Percentiles rank a stretch among this genome's conserved stretches.
phyloP scores from a whole-genome alignment of 768 basidiomycete species.

The Ramaria rubella region DNA sequence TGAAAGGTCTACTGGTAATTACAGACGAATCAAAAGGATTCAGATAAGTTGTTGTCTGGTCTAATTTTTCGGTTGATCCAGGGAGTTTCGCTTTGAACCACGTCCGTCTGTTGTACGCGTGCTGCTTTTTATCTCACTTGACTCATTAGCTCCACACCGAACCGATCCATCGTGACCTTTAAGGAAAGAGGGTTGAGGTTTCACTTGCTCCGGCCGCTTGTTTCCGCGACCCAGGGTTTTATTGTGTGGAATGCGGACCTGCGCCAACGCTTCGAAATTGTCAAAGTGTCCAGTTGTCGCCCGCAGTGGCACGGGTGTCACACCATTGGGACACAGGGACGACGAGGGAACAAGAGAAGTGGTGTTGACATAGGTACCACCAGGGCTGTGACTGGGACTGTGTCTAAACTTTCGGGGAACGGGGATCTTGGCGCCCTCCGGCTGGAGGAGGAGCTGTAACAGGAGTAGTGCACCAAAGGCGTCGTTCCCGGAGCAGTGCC shows the following conservation, averaged over 20 bases:
- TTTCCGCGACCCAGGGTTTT: neutral
- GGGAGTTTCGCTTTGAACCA: neutral
- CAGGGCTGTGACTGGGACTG: neutral
- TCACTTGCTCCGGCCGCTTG: neutral
- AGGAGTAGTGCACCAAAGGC: constrained; percentile 63
- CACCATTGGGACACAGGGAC: neutral
- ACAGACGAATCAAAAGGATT: no score
- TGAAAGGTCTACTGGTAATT: no score
- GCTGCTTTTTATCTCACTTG: neutral
- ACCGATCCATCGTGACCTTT: neutral
- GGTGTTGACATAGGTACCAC: neutral
- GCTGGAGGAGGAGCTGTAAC: constrained; percentile 64
- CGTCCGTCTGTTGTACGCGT: neutral
- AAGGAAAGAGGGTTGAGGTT: neutral
- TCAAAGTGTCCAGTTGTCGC: neutral
- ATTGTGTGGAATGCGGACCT: neutral
- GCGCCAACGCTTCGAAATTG: neutral
- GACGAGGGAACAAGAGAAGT: neutral
- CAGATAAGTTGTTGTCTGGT: no score
- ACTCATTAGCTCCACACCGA: neutral
- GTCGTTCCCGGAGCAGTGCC: constrained; percentile 79
- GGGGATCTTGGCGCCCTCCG: constrained; percentile 35
- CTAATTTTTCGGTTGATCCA: no score
- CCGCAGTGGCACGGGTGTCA: neutral
- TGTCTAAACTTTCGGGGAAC: constrained; percentile 8